Evolutionary conservation across 1,139 yeast species (phyloP), one percentile per base, ranked within the genome.

Genomic region (Protomyces inundatus): DNA sequence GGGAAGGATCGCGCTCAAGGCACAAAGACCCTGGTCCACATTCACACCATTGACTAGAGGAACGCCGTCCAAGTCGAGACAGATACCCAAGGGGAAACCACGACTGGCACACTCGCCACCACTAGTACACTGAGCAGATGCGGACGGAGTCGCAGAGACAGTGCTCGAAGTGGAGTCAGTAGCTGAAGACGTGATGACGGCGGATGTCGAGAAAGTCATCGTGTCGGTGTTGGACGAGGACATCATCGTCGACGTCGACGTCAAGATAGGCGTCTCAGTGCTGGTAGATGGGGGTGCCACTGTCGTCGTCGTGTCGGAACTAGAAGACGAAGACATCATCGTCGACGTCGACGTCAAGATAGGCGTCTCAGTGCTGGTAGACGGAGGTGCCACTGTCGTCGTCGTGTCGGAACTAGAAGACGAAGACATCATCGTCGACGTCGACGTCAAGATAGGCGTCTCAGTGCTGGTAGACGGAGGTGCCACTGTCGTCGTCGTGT

Each of bases 1-100:
- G 2, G 59, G 59, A n/a, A 36, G 39, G 34, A 53, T 34, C 6
- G 55, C 55, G 3, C 42, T n/a, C 42, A 53, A n/a, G 32, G 48
- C 48, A 42, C 48, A 42, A 2, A 42, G 9, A 9, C 48, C 48
- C n/a, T 23, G 9, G 48, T 42, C 48, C 10, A 42, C 48, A 16
- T 9, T 10, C 4, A 16, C 7, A 14, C 48, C 48, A 42, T 30
- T 30, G 9, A 42, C 32, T 3, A 42, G n/a, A 1, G 48, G 48
- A 6, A 42, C 48, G n/a, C 23, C 23, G 23, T 10, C n/a, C 32
- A 16, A 14, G 23, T 14, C 32, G 32, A 42, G 48, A 42, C 48
- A 42, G 9, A 42, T 42, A 42, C 48, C 48, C 16, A 42, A 10
- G 23, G 48, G 48, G 32, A 42, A 42, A 1, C 48, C 48, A 30